Evolutionary conservation across 1,139 yeast genomes (phyloP).

Genomic region (Hyphopichia burtonii): DNA sequence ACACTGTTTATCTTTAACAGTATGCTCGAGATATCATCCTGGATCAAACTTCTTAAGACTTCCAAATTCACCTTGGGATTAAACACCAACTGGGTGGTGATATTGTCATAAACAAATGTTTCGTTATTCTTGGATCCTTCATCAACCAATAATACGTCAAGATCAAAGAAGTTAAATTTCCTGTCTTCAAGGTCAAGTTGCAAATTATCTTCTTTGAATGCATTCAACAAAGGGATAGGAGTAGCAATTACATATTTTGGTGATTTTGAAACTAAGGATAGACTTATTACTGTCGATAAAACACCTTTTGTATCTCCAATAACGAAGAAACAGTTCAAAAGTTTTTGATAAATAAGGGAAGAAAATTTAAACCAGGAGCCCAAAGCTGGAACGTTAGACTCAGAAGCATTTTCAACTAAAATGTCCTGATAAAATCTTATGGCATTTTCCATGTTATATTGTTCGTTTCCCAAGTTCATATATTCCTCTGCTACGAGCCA

Average conservation of each 20-base stretch:
- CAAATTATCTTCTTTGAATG: background rate
- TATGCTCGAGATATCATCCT: conserved; percentile 2
- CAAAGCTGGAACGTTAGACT: background rate
- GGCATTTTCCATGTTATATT: conserved; percentile 21
- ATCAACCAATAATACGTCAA: conserved; percentile 14
- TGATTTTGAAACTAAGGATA: background rate
- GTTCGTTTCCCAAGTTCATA: conserved; percentile 19
- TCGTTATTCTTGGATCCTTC: conserved; percentile 9
- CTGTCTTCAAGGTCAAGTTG: background rate
- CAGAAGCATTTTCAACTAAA: conserved; percentile 12
- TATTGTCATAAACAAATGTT: conserved; percentile 17
- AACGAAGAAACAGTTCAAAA: conserved; percentile 24
- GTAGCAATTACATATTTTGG: background rate
- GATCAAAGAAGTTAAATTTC: conserved; percentile 9
- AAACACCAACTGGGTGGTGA: conserved; percentile 19
- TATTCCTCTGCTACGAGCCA: conserved; percentile 52
- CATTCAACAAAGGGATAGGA: background rate
- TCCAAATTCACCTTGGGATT: conserved; percentile 11
- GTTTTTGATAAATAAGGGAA: conserved; percentile 18
- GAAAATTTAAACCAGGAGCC: conserved; percentile 8
- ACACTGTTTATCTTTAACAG: conserved; percentile 12
- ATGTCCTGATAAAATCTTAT: conserved; percentile 34
- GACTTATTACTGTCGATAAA: background rate
- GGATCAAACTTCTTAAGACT: conserved; percentile 10
- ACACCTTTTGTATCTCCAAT: background rate